Evolutionary conservation across 495 filamentous ascomycete genomes (phyloP), one percentile per base, ranked within the genome.

Genomic region (Coniosporium apollinis): DNA sequence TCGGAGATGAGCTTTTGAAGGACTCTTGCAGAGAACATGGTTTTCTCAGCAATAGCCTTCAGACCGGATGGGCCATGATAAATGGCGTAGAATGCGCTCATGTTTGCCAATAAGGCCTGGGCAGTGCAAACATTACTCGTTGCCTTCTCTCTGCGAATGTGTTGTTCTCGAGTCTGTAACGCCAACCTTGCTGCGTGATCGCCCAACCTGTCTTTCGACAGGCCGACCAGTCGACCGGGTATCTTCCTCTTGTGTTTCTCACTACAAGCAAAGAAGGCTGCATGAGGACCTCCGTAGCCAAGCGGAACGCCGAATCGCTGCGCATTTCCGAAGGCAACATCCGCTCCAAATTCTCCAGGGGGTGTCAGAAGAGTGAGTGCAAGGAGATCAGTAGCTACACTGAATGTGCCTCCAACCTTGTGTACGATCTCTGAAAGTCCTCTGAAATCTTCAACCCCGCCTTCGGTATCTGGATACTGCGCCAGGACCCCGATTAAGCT

Each of bases 41-140:
- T 69, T 36, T 75, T 69, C 50, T 87, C 70, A 8, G 89, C 89
- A 47, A 96, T 96, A 13, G 68, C 68, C 59, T 74, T 82, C 31
- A 97, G 64, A 10, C 91, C 91, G 22, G 70, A 47, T 2, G 89
- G 89, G 2, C 89, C 89, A 51, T 97, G 89, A 53, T 96, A 97
- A 24, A 96, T 70, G n/a, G 85, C 89, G 56, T 94, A 97, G 60
- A 97, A 80, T 33, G 89, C 83, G 46, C 74, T 91, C 82, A 96
- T 94, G 56, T 97, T 97, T 14, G 89, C 89, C 21, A 96, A 67
- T 13, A 97, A 57, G 6, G 89, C 89, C 54, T 97, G 89, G 5
- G 89, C 89, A 15, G 89, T 97, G 59, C 89, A 97, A 39, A 97
- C 92, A 56, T 97, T 97, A 64, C 85, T 94, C 4, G 89, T 97